These are phyloP conservation scores for Leccinellum rugosiceps DNA, from an alignment of 768 basidiomycete genomes.

Conservation along the genomic window DNA sequence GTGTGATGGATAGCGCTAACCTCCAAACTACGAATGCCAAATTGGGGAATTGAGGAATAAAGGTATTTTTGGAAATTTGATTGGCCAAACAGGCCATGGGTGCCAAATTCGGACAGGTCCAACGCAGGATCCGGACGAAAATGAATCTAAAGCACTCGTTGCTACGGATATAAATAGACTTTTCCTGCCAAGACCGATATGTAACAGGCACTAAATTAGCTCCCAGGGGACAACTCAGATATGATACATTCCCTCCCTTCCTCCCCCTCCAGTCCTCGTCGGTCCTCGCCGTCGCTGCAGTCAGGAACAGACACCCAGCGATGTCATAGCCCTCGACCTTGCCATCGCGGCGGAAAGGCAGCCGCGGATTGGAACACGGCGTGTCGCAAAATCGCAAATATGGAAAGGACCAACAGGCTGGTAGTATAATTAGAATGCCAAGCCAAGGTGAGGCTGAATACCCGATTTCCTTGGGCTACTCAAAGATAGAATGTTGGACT, in stretches of 20 bases:
- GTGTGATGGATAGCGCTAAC: conserved; percentile 3
- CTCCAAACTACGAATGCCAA: conserved; percentile 10
- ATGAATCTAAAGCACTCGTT: conserved; percentile 11
- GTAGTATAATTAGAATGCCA: conserved; percentile 43
- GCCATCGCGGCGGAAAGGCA: not conserved
- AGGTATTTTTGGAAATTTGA: conserved; percentile 18
- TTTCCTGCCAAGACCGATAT: conserved; percentile 29
- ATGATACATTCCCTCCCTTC: not conserved
- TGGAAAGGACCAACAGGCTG: conserved; percentile 12
- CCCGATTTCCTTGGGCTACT: conserved; percentile 30
- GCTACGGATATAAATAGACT: conserved; percentile 28
- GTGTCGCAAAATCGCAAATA: conserved; percentile 17
- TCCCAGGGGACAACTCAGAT: conserved; percentile 9
- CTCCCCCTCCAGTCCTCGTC: not conserved
- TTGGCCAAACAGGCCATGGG: conserved; percentile 20
- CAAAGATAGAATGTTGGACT: conserved; percentile 48
- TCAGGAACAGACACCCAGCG: not conserved
- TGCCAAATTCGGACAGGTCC: conserved; percentile 2
- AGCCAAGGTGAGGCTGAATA: conserved; percentile 38
- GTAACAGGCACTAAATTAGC: conserved; percentile 31
- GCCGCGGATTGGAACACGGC: not conserved
- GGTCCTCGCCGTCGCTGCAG: not conserved
- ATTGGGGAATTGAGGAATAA: conserved; percentile 15
- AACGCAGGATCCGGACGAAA: conserved; percentile 20
- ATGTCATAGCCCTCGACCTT: not conserved